These are phyloP conservation scores for Yamadazyma taylorii DNA, from an alignment of 1,139 yeast genomes.

Conservation along the genomic window DNA sequence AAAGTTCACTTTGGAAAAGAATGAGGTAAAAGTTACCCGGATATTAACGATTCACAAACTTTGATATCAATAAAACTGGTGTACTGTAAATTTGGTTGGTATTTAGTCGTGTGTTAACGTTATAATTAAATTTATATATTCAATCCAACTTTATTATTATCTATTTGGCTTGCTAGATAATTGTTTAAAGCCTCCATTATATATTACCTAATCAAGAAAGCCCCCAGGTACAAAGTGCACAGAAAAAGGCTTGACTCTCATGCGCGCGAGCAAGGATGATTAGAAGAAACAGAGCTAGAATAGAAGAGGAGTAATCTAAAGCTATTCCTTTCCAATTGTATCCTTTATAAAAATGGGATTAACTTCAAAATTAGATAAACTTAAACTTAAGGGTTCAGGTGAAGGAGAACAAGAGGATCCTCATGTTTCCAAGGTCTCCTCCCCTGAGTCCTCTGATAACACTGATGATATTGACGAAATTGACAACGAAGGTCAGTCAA, in stretches of 20 bases:
- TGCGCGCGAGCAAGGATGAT: conserved; percentile 1
- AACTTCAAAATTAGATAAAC: conserved; percentile 33
- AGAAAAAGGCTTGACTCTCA: conserved; percentile 1
- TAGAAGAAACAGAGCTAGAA: not conserved
- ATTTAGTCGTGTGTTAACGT: no score
- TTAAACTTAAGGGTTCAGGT: conserved; percentile 21
- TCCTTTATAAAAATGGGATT: conserved; percentile 26
- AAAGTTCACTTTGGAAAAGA: not conserved
- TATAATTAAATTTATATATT: no score
- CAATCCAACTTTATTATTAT: no score
- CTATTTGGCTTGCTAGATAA: no score
- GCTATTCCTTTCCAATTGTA: not conserved
- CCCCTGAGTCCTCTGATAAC: no score
- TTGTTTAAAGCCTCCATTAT: no score
- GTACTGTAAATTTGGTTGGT: no score
- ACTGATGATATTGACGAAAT: conserved; percentile 79
- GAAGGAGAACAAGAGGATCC: not conserved
- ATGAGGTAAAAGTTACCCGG: conserved; percentile 1
- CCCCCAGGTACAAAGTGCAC: not conserved
- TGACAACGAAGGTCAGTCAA: conserved; percentile 85
- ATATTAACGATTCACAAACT: no score
- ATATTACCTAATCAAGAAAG: no score
- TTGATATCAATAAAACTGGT: no score
- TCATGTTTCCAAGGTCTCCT: no score
- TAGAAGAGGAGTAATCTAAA: not conserved